phyloP scores from a whole-genome alignment of 768 basidiomycete species.

The Auricularia cornea region DNA sequence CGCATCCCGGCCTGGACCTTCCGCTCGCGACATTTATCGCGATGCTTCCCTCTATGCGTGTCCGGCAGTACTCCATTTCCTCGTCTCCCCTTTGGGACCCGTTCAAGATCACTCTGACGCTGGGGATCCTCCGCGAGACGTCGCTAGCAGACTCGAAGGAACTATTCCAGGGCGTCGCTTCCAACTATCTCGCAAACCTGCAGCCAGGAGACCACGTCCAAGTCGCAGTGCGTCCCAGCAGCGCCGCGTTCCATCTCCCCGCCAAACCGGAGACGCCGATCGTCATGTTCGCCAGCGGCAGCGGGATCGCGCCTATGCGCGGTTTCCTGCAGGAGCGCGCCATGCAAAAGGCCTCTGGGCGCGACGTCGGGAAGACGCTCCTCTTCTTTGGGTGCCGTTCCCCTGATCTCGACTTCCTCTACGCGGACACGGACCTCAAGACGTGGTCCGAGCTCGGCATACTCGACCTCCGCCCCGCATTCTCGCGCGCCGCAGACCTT shows the following conservation, averaged over 20 bases:
- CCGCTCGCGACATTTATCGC: constrained; percentile 30
- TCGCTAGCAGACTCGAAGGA: constrained; percentile 25
- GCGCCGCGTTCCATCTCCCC: constrained; percentile 37
- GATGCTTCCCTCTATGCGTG: constrained; percentile 39
- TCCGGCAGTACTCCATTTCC: constrained; percentile 44
- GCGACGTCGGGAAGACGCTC: constrained; percentile 32
- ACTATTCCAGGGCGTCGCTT: constrained; percentile 38
- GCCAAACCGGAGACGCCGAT: constrained; percentile 32
- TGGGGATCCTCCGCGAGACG: constrained; percentile 35
- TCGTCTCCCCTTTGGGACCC: constrained; percentile 40
- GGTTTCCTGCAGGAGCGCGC: constrained; percentile 45
- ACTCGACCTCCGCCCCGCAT: constrained; percentile 38
- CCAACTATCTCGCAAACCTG: constrained; percentile 35
- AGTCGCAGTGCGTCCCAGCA: constrained; percentile 33
- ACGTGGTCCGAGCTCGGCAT: constrained; percentile 36
- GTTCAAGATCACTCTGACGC: constrained; percentile 33
- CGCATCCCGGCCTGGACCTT: constrained; percentile 28
- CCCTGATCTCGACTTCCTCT: constrained; percentile 35
- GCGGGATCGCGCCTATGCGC: constrained; percentile 42
- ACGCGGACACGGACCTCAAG: constrained; percentile 33
- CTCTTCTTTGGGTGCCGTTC: constrained; percentile 42
- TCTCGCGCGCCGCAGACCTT: constrained; percentile 21
- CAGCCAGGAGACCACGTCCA: constrained; percentile 34
- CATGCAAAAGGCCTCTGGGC: constrained; percentile 35
- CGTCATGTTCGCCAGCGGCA: constrained; percentile 39